Conservation (phyloP, 2,329 filamentous ascomycete species). For the Anisogramma anomala region DNA sequence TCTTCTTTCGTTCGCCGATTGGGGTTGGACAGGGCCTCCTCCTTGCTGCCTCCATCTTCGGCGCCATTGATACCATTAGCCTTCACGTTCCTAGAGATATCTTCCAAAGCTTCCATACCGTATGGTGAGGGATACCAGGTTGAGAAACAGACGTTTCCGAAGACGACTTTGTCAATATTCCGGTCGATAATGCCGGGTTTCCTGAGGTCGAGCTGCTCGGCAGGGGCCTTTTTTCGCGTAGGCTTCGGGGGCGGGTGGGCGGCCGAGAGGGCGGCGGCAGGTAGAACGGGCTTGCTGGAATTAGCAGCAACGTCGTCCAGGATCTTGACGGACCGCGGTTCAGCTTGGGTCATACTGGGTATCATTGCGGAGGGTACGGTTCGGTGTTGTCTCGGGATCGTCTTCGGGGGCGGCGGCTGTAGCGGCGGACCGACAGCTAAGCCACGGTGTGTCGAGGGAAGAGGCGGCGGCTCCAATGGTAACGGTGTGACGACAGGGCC, state of each 20-base stretch:
- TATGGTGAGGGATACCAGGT: constrained; percentile 94
- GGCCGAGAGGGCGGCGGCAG: neutral
- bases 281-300: constrained; percentile 10
- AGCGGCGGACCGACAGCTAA: constrained; percentile 7
- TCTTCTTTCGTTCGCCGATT: constrained; percentile 12
- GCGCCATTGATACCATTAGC: constrained; percentile 24
- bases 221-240: constrained; percentile 5
- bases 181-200: constrained; percentile 42
- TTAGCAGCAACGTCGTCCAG: constrained; percentile 11
- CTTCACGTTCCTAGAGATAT: constrained; percentile 25
- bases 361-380: neutral
- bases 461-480: neutral
- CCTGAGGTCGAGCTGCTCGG: constrained; percentile 11
- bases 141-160: constrained; percentile 73
- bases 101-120: constrained; percentile 55
- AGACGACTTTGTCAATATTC: constrained; percentile 76
- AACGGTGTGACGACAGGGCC: constrained; percentile 4
- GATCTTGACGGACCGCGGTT: constrained; percentile 8
- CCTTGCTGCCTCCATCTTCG: constrained; percentile 19
- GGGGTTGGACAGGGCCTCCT: constrained; percentile 17
- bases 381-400: constrained; percentile 5
- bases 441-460: constrained; percentile 3
- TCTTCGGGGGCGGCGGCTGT: constrained; percentile 1
- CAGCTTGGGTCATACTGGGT: constrained; percentile 9
- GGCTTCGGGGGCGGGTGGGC: constrained; percentile 1